Evolutionary conservation across 1,284 basidiomycete genomes (phyloP).

Genomic region (Pisolithus thermaeus): DNA sequence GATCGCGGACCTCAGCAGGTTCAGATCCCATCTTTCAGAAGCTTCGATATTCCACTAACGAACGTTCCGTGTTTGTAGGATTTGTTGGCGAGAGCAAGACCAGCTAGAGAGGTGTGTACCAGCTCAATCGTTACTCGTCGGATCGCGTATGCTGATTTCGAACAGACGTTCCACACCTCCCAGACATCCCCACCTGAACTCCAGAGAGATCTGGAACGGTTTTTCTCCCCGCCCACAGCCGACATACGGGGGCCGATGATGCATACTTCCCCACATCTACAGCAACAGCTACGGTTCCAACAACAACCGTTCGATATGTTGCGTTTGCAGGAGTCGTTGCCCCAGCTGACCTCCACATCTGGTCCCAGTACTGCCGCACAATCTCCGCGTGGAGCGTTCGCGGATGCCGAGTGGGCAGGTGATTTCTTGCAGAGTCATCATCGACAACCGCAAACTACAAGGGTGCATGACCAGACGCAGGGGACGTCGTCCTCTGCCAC

Average conservation of each 20-base stretch:
- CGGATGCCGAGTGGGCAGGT: constrained; percentile 19
- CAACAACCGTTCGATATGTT: constrained; percentile 45
- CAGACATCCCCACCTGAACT: constrained; percentile 36
- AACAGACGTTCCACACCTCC: constrained; percentile 57
- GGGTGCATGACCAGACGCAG: constrained; percentile 14
- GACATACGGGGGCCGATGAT: background rate
- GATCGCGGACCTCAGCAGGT: constrained; percentile 79
- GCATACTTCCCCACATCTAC: background rate
- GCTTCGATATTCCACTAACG: background rate
- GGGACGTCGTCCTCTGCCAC: background rate
- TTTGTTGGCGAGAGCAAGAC: constrained; percentile 53
- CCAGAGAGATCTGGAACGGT: constrained; percentile 61
- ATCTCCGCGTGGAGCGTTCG: constrained; percentile 12
- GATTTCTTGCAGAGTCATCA: constrained; percentile 50
- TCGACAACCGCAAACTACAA: constrained; percentile 27
- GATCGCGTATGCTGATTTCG: background rate
- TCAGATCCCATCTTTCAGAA: constrained; percentile 3
- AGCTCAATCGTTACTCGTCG: background rate
- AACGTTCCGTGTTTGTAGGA: constrained; percentile 42
- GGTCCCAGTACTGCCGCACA: constrained; percentile 12
- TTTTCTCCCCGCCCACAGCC: constrained; percentile 44
- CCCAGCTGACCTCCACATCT: constrained; percentile 23
- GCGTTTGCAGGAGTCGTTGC: constrained; percentile 50
- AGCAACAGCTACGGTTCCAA: background rate
- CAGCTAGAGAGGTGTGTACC: constrained; percentile 51